Evolutionary conservation across 495 filamentous ascomycete species (phyloP), one percentile per base, ranked within the genome.

Genomic region (Penicillium coprophilum): DNA sequence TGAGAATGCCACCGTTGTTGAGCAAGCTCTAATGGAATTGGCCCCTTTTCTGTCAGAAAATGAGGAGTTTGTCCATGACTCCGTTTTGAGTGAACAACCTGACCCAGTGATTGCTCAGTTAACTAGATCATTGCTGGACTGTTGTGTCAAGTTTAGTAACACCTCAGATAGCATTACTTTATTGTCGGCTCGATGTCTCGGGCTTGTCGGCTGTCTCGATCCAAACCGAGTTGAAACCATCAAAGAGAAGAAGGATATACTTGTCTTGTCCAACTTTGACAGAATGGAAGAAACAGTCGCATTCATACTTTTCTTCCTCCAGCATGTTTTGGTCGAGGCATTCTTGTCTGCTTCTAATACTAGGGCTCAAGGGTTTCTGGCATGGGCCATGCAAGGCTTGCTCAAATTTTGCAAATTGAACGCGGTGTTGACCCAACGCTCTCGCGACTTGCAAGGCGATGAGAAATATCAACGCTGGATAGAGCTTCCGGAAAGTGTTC

Each of bases 361-460:
- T 0, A 86, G 85, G 63, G 81, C 89, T 17, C 92, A 96, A 66
- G 90, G 91, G 1, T 97, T 95, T 66, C 77, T 99, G 15, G 90
- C 92, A 13, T 97, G 86, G 67, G 88, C 86, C 3, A 96, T 97
- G 87, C 94, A 99, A 70, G 88, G 94, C 61, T 78, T 99, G 9
- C 81, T 97, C 9, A 86, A 85, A 51, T 83, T 86, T 56, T 86
- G 86, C 64, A 83, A 86, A 27, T 82, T 96, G 55, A 84, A 82
- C 36, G 70, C 73, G 23, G 71, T 75, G n/a, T 80, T 86, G 6
- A 81, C 73, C 21, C 73, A 80, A 19, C 76, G 81, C 51, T 71
- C 79, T 54, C 77, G 80, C 38, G 73, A 79, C 55, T 64, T 78
- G 27, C 80, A 85, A 24, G 66, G 73, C 6, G 76, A 79, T 46